Evolutionary conservation across 1,284 basidiomycete genomes (phyloP).

Genomic region (Phaffia rhodozyma): DNA sequence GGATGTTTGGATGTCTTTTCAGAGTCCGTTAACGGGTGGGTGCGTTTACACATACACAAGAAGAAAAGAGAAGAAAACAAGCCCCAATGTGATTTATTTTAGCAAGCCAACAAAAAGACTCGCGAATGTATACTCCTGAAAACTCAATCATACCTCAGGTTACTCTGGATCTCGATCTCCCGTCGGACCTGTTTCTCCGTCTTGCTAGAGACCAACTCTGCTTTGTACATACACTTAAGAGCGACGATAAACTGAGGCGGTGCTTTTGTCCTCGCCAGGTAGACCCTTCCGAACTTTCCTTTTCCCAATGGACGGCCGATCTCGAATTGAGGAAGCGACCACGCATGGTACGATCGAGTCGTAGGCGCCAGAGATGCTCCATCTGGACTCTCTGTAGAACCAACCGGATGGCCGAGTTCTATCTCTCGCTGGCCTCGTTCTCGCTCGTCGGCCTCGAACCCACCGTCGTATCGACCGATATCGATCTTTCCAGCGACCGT

Average conservation of each 20-base stretch:
- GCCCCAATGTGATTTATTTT: neutral
- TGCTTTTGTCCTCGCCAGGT: constrained; percentile 88
- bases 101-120: neutral
- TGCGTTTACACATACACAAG: neutral
- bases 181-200: constrained; percentile 89
- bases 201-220: constrained; percentile 74
- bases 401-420: neutral
- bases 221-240: constrained; percentile 94
- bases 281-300: constrained; percentile 97
- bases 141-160: constrained; percentile 34
- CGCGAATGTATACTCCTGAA: neutral
- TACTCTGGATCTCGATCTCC: constrained; percentile 95
- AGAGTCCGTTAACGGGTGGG: neutral
- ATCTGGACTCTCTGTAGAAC: neutral
- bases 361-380: neutral
- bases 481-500: constrained; percentile 38
- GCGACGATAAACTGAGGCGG: constrained; percentile 88
- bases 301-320: constrained; percentile 94
- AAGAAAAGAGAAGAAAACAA: neutral
- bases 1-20: constrained; percentile 75
- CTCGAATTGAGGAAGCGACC: constrained; percentile 49
- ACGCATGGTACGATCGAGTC: constrained; percentile 22
- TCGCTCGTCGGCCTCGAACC: constrained; percentile 65
- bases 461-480: constrained; percentile 75
- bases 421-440: constrained; percentile 30